Conservation (phyloP, 495 filamentous ascomycete genomes). For the Choiromyces venosus region DNA sequence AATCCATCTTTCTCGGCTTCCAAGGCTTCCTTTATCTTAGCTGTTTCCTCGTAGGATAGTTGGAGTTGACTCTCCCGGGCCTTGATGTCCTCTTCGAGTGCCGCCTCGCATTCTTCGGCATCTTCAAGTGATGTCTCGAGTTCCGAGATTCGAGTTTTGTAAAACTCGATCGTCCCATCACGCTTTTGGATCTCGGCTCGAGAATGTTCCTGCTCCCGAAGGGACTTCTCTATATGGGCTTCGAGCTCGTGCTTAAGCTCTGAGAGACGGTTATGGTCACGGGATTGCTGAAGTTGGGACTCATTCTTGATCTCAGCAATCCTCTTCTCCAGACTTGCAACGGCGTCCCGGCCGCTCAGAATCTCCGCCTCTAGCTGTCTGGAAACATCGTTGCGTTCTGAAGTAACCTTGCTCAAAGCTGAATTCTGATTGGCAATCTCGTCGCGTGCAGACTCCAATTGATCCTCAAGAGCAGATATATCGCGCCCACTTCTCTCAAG, state of each 20-base stretch:
- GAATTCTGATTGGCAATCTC: conserved; percentile 14
- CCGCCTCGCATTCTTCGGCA: conserved; percentile 14
- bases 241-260: conserved; percentile 19
- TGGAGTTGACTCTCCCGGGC: conserved; percentile 29
- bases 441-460: conserved; percentile 17
- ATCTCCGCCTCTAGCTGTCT: conserved; percentile 31
- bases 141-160: conserved; percentile 10
- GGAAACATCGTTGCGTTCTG: conserved; percentile 20
- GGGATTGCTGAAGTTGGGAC: conserved; percentile 4
- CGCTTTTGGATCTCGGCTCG: conserved; percentile 20
- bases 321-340: conserved; percentile 19
- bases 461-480: conserved; percentile 16
- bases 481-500: conserved; percentile 11
- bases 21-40: conserved; percentile 15
- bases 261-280: conserved; percentile 15
- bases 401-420: conserved; percentile 9
- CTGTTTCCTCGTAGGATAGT: conserved; percentile 24
- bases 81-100: conserved; percentile 25
- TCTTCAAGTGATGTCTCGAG: conserved; percentile 20
- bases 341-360: conserved; percentile 18
- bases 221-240: conserved; percentile 7
- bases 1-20: conserved; percentile 16
- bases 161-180: neutral
- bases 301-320: conserved; percentile 16
- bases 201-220: conserved; percentile 11